Evolutionary conservation across 805 yeast genomes (phyloP).

Genomic region (Starmerella gropengiesseri): DNA sequence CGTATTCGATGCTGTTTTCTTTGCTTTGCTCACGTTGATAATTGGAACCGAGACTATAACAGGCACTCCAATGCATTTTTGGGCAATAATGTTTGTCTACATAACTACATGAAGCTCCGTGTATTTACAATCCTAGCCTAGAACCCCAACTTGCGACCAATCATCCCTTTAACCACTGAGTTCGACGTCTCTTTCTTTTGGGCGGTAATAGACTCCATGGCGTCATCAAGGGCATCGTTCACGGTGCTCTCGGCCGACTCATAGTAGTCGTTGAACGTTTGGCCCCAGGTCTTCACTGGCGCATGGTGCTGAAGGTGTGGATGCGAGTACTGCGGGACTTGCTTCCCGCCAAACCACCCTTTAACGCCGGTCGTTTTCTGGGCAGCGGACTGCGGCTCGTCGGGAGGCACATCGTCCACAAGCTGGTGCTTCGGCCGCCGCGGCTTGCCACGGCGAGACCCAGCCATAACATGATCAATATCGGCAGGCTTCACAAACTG

Average conservation of each 20-base stretch:
- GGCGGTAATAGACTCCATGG: conserved; percentile 17
- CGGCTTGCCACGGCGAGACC: conserved; percentile 55
- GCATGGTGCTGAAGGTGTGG: conserved; percentile 7
- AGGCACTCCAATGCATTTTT: no score
- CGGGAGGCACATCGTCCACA: conserved; percentile 14
- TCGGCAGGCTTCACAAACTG: conserved; percentile 51
- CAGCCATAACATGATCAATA: conserved; percentile 57
- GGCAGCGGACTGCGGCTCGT: conserved; percentile 8
- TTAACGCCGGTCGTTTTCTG: background rate
- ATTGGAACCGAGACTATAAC: no score
- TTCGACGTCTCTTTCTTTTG: conserved; percentile 20
- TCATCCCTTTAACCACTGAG: conserved; percentile 20
- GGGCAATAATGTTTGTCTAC: no score
- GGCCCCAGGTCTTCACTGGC: conserved; percentile 25
- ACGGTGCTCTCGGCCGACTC: conserved; percentile 29
- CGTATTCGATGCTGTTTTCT: no score
- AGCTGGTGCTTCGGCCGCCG: conserved; percentile 25
- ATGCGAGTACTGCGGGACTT: conserved; percentile 9
- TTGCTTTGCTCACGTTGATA: no score
- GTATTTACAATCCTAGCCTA: conserved; percentile 2
- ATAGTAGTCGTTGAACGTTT: conserved; percentile 24
- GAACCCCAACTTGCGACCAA: conserved; percentile 23
- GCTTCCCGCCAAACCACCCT: conserved; percentile 13
- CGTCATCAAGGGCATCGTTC: conserved; percentile 49
- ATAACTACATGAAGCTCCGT: no score